Evolutionary conservation across 345 rosid species (phyloP), one percentile per base, ranked within the genome.

Genomic region (Alliaria petiolata): DNA sequence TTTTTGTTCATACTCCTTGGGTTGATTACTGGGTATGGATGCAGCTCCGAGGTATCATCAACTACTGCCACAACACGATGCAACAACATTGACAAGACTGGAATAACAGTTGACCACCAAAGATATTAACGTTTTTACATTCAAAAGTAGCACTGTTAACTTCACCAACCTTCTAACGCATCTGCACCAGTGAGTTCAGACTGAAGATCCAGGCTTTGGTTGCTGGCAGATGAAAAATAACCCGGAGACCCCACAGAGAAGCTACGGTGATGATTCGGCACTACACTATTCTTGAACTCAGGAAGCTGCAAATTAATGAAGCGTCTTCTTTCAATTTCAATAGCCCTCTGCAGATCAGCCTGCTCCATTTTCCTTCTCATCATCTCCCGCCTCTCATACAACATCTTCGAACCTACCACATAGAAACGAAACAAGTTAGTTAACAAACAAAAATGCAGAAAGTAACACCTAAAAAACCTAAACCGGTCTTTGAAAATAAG

Each of bases 291-390:
- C 76, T 81, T 83, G 65, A 85, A 73, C 31, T 88, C 92, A 14
- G 98, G 96, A 54, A 89, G 90, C 78, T 89, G 97, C 80, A 95
- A 79, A 75, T 82, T 89, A 75, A 88, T 61, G 62, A 95, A 51
- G 75, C 90, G 86, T 76, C 89, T 85, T 59, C 96, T 89, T 79
- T 95, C 98, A 25, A 88, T 82, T 77, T 91, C 99, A 73, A 91
- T 88, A 11, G 95, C 92, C 75, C 91, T 97, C 69, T 86, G 65
- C 44, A 75, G 28, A 28, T 69, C 74, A 75, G 79, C 70, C 51
- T 69, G 89, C 82, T 91, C 95, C 83, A 86, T 80, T 80, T 83
- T 90, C 82, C 86, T 86, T 77, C 89, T 82, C 78, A 86, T 81
- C 84, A 85, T 76, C 82, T 85, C 95, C 40, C 72, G 84, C 22